Evolutionary conservation across 2,329 filamentous ascomycete species (phyloP), one percentile per base, ranked within the genome.

Genomic region (Colletotrichum musicola): DNA sequence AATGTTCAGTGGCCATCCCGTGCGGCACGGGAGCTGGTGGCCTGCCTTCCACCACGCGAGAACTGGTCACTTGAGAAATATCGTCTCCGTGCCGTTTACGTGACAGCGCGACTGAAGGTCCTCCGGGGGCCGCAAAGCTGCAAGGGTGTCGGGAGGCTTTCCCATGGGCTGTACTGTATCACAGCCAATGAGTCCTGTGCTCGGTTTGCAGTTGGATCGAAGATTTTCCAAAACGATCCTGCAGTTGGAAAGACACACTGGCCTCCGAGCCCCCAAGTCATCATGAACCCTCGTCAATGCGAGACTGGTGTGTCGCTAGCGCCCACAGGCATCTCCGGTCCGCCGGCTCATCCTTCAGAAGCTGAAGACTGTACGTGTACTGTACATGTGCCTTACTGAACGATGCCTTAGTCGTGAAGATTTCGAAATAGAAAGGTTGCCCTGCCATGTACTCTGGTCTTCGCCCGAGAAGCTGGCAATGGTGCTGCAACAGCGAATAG

Each of bases 21-120:
- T 60, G 59, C 40, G 22, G 22, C 22, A 25, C 22, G 22, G 22
- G 22, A 25, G 22, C 22, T 53, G 42, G 61, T 20, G 27, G 9
- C 38, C 10, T 50, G 55, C 20, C 44, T 50, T 14, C 35, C 50
- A 27, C n/a, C 62, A 25, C 16, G 25, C 55, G 25, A 56, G 25
- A 51, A 46, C 42, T 44, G 35, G 53, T 55, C 35, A 50, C 25
- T 47, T 62, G 30, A 40, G 56, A 56, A 14, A 18, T 22, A 40
- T 63, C 38, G 25, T 67, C 64, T 55, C 61, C 58, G 64, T 53
- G 25, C 61, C 62, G 42, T 50, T 54, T 68, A 25, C n/a, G 49
- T 59, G 42, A 22, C n/a, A 7, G 38, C 40, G 40, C 40, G 40
- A 42, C 40, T 4, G 40, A 42, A 42, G 40, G 40, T n/a, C 40